Conservation (phyloP, 768 basidiomycete species). For the Leccinum imitatum region DNA sequence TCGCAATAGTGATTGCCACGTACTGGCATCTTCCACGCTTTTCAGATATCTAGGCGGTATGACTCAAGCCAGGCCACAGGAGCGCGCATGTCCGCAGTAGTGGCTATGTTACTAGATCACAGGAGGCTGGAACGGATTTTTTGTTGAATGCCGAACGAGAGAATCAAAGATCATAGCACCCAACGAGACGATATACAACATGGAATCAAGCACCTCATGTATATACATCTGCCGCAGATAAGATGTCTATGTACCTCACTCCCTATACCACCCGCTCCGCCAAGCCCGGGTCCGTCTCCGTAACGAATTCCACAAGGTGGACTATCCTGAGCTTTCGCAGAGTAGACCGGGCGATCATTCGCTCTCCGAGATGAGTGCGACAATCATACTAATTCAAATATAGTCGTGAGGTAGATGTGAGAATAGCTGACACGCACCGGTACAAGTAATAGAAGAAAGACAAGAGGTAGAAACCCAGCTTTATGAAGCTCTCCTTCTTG, state of each 20-base stretch:
- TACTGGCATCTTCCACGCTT: too few relatives aligned
- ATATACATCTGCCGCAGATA: constrained; percentile 17
- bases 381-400: constrained; percentile 68
- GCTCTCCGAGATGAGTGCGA: constrained; percentile 80
- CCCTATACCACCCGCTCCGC: constrained; percentile 7
- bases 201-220: constrained; percentile 12
- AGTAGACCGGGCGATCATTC: constrained; percentile 38
- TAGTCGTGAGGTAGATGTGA: neutral
- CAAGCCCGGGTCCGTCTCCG: constrained; percentile 4
- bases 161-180: constrained; percentile 22
- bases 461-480: constrained; percentile 89
- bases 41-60: too few relatives aligned
- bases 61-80: too few relatives aligned
- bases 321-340: neutral
- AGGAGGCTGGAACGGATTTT: too few relatives aligned
- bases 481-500: constrained; percentile 96
- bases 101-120: too few relatives aligned
- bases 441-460: constrained; percentile 94
- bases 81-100: too few relatives aligned
- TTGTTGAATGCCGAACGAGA: neutral
- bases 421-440: constrained; percentile 50
- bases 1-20: neutral
- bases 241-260: constrained; percentile 20
- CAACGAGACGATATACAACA: constrained; percentile 20
- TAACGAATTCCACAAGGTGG: constrained; percentile 3